A percentile compares a stretch with the other conserved stretches of the same genome.
These are phyloP conservation scores for Capsicum chinense DNA, from an alignment of 257 asterid species.

Conservation along the genomic window DNA sequence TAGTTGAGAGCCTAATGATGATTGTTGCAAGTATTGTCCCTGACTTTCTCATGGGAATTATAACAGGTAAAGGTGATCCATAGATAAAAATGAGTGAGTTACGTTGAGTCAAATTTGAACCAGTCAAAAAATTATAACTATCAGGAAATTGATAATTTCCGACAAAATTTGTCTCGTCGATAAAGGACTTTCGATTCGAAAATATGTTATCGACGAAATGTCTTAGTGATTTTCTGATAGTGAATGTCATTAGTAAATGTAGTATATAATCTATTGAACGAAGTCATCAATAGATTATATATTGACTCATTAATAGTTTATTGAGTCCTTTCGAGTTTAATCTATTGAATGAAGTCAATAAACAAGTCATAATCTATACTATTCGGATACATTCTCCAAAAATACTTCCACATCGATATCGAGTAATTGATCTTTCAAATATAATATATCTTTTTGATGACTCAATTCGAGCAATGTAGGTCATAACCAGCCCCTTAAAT, in stretches of 20 bases:
- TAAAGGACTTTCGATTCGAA: not conserved
- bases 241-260: not conserved
- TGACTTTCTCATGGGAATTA: conserved; percentile 57
- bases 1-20: conserved; percentile 73
- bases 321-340: rapidly evolving
- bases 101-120: not conserved
- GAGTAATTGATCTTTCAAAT: not conserved
- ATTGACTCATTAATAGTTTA: too few species aligned
- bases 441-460: not conserved
- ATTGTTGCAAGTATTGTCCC: conserved; percentile 59
- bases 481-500: not conserved
- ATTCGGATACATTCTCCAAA: not conserved
- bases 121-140: not conserved
- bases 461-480: not conserved
- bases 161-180: not conserved
- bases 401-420: not conserved
- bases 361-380: not conserved
- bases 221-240: not conserved
- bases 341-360: not conserved
- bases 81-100: not conserved
- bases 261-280: not conserved
- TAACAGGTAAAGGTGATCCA: conserved; percentile 39
- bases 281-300: too few species aligned
- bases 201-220: not conserved
- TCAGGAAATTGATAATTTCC: not conserved